A percentile compares a stretch with the other conserved stretches of the same genome.
Conservation (phyloP, 176 grass and related monocot genomes). For the Musa schizocarpa region DNA sequence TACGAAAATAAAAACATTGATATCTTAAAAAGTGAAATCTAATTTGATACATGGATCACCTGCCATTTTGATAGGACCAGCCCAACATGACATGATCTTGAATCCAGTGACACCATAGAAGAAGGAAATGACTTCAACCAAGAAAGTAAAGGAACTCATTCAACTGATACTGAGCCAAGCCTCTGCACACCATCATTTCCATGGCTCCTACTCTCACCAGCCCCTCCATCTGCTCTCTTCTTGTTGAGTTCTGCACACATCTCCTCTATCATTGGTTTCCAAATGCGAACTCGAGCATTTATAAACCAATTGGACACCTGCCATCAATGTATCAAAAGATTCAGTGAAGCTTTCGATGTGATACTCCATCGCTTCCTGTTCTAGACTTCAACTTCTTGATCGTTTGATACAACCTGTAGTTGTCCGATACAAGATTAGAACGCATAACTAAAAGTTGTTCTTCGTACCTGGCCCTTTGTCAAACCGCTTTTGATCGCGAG, state of each 20-base stretch:
- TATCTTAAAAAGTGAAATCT: no score
- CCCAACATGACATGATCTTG: no score
- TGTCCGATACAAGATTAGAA: no score
- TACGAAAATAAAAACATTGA: no score
- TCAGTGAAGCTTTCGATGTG: no score
- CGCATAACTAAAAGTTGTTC: neutral
- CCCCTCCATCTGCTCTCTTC: constrained; percentile 5
- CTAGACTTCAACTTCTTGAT: neutral
- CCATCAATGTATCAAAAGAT: neutral
- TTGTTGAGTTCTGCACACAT: constrained; percentile 58
- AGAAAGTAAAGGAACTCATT: neutral
- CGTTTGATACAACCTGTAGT: neutral
- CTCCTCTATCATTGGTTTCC: constrained; percentile 95
- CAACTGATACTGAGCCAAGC: neutral
- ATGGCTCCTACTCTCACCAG: neutral
- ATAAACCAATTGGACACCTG: constrained; percentile 97
- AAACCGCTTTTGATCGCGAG: constrained; percentile 72
- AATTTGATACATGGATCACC: no score
- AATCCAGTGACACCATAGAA: no score
- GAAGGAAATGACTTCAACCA: neutral
- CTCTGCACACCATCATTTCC: neutral
- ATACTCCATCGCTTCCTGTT: no score
- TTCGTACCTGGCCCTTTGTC: constrained; percentile 54
- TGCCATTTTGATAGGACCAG: no score
- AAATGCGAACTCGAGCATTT: constrained; percentile 70